Base-by-base conservation (phyloP, 2,329 filamentous ascomycete species). In the Lachnellula subtilissima region DNA sequence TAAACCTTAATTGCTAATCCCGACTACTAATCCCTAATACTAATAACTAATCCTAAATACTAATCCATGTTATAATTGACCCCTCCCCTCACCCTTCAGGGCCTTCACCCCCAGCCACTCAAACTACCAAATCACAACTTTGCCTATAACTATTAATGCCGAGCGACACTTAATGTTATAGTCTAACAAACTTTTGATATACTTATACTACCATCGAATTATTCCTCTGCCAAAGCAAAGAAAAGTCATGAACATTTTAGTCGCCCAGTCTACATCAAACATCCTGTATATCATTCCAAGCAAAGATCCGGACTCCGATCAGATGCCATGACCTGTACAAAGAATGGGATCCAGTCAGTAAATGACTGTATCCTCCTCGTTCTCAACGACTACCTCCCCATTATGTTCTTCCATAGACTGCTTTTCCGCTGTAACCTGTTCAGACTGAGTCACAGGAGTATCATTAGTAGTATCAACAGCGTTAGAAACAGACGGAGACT, bases 331-430 rank as follows among this genome's bases (percentile, higher is more conserved):
- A 45, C 39, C 51, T 48, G 42, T 49, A 48, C 37, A 49, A 48
- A 51, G 48, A 52, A 37, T 25, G 28, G 43, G 14, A 28, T 45
- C n/a, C 42, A 23, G 54, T 81, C 76, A 96, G 75, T 96, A 96
- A 57, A 96, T 93, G 52, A 96, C 90, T 65, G 87, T 91, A 67
- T 96, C 91, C 75, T 97, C 91, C 58, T 91, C 89, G 53, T 87
- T 89, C 71, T 91, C 88, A 53, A 94, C 85, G 62, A 95, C 79
- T 55, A 93, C 86, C 67, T 92, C 89, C 52, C 84, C 88, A 50
- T 82, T 80, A 60, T 91, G 85, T 66, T 92, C 88, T 57, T 88
- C 80, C 64, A 80, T 69, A 56, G 76, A 77, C 66, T 67, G 73
- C 74, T 66, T 72, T 69, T 59, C 67, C 63, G 60, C 73, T 71